Conservation (phyloP, 2,329 filamentous ascomycete species). For the Xylariaceae sp. region DNA sequence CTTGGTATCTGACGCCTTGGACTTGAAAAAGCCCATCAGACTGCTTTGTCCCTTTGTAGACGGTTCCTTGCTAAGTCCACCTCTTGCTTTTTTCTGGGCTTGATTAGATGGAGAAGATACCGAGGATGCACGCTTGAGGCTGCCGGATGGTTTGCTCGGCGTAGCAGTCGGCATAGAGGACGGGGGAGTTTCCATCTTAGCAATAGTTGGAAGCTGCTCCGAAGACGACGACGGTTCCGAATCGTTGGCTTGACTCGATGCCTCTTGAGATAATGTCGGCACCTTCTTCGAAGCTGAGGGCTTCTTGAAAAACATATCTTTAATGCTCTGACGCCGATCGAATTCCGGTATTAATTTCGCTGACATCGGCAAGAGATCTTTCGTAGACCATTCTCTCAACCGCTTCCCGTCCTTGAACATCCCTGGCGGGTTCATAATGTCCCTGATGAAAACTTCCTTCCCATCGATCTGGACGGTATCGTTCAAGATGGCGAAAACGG, state of each 20-base stretch:
- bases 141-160: conserved; percentile 16
- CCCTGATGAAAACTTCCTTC: conserved; percentile 50
- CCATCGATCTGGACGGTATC: conserved; percentile 53
- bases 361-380: conserved; percentile 67
- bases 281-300: conserved; percentile 29
- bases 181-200: conserved; percentile 23
- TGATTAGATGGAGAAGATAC: conserved; percentile 21
- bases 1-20: conserved; percentile 39
- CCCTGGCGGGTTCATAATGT: conserved; percentile 72
- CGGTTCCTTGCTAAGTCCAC: conserved; percentile 31
- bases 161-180: conserved; percentile 16
- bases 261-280: conserved; percentile 15
- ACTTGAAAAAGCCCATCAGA: conserved; percentile 75
- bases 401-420: conserved; percentile 65
- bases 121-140: conserved; percentile 30
- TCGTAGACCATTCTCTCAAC: conserved; percentile 59
- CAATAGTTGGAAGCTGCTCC: background rate
- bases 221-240: background rate
- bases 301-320: conserved; percentile 80
- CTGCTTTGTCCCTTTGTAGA: conserved; percentile 47
- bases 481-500: conserved; percentile 73
- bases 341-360: conserved; percentile 85
- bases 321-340: conserved; percentile 75
- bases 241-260: conserved; percentile 1
- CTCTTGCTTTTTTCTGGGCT: conserved; percentile 37